phyloP scores from a whole-genome alignment of 2,329 filamentous ascomycete genomes.

The Colletotrichum sp. region DNA sequence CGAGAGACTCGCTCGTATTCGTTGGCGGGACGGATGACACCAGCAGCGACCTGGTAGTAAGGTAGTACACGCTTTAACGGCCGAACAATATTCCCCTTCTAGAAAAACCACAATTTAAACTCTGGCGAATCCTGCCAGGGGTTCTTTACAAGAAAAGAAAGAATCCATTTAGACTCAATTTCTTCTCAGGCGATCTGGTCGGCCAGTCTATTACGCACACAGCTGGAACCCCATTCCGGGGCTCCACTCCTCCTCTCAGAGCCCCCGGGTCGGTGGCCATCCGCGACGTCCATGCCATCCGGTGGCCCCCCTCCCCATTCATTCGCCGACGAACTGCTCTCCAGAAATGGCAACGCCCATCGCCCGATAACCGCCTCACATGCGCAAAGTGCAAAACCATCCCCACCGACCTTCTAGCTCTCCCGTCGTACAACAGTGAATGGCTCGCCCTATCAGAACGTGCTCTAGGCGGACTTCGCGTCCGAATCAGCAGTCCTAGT shows the following conservation, averaged over 20 bases:
- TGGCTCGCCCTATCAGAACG: neutral
- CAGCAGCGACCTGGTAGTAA: neutral
- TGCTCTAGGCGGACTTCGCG: neutral
- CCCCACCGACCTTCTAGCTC: neutral
- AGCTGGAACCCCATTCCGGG: conserved; percentile 7
- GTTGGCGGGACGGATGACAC: neutral
- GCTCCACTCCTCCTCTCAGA: neutral
- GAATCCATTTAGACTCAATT: neutral
- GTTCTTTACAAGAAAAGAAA: neutral
- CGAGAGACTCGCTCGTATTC: neutral
- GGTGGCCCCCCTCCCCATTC: neutral
- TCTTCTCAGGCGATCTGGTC: neutral
- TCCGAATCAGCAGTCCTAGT: neutral
- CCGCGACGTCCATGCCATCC: neutral
- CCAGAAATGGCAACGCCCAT: conserved; percentile 10
- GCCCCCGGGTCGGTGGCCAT: conserved; percentile 2
- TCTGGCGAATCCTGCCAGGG: neutral
- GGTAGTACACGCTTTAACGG: neutral
- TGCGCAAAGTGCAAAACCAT: neutral
- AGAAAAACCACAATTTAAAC: neutral
- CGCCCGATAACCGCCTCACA: neutral
- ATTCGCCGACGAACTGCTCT: conserved; percentile 14
- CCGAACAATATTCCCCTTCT: neutral
- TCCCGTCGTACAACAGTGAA: neutral
- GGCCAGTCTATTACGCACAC: conserved; percentile 1